Evolutionary conservation across 306 rosid species (phyloP).

Genomic region (Acacia confusa): DNA sequence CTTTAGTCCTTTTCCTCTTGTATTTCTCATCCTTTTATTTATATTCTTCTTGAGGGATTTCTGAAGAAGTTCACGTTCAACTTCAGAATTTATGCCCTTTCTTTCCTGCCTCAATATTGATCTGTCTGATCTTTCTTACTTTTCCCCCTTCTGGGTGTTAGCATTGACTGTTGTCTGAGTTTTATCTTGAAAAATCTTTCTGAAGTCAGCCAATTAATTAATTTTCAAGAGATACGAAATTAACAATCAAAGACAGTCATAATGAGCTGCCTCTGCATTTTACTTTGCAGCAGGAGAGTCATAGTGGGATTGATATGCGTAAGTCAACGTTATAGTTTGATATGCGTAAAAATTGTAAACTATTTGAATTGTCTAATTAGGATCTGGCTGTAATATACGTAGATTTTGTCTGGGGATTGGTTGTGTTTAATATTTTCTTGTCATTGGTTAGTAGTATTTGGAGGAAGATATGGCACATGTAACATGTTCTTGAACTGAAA

Average conservation of each 20-base stretch:
- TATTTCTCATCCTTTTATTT: neutral
- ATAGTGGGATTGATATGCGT: neutral
- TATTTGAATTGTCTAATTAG: neutral
- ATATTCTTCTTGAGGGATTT: neutral
- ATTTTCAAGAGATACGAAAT: neutral
- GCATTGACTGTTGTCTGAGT: neutral
- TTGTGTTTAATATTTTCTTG: conserved; percentile 1
- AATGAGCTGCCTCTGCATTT: neutral
- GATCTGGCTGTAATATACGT: neutral
- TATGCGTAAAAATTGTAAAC: neutral
- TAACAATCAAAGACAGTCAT: neutral
- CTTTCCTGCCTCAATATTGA: neutral
- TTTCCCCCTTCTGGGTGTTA: neutral
- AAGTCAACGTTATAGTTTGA: neutral
- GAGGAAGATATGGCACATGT: neutral
- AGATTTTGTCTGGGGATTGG: neutral
- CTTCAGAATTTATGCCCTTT: neutral
- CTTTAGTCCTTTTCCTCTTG: neutral
- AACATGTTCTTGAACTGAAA: conserved; percentile 3
- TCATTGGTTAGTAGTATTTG: neutral
- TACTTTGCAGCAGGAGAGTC: neutral
- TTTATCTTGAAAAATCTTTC: neutral
- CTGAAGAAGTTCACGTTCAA: neutral
- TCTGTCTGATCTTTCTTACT: neutral
- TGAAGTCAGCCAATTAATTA: neutral